These are phyloP conservation scores for Glycine soja DNA, from an alignment of 306 rosid species.

Conservation along the genomic window DNA sequence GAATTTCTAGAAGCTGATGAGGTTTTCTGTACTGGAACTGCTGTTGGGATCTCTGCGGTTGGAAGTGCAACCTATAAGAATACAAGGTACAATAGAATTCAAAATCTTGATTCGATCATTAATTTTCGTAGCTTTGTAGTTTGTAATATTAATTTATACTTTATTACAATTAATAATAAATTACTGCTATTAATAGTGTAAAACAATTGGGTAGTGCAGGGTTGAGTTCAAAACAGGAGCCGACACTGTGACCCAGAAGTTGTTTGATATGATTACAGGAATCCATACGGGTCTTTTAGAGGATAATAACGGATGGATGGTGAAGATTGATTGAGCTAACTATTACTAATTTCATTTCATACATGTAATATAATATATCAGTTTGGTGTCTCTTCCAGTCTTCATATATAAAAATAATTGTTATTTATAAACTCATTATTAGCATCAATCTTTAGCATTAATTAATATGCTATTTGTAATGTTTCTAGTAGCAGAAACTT, in stretches of 20 bases:
- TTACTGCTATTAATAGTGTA: background rate
- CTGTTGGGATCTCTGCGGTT: conserved; percentile 50
- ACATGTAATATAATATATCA: no score
- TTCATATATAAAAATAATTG: no score
- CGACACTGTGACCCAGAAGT: conserved; percentile 39
- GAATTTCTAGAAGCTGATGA: conserved; percentile 60
- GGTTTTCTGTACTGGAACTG: conserved; percentile 73
- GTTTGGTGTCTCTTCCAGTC: no score
- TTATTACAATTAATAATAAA: background rate
- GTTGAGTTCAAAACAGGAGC: conserved; percentile 43
- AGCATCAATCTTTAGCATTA: no score
- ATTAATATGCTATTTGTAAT: no score
- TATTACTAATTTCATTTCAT: no score
- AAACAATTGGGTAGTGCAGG: conserved; percentile 43
- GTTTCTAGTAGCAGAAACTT: no score
- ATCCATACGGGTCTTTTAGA: conserved; percentile 46
- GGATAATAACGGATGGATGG: conserved; percentile 46
- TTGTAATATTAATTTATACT: background rate
- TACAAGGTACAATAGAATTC: conserved; percentile 39
- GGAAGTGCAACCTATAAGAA: conserved; percentile 47
- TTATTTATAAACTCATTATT: no score
- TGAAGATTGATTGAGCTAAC: conserved; percentile 27
- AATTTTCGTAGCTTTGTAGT: background rate
- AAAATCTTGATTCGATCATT: background rate
- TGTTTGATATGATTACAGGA: conserved; percentile 37